Conservation (phyloP, 352 stramenopile genomes). For the Hyaloperonospora brassicae region DNA sequence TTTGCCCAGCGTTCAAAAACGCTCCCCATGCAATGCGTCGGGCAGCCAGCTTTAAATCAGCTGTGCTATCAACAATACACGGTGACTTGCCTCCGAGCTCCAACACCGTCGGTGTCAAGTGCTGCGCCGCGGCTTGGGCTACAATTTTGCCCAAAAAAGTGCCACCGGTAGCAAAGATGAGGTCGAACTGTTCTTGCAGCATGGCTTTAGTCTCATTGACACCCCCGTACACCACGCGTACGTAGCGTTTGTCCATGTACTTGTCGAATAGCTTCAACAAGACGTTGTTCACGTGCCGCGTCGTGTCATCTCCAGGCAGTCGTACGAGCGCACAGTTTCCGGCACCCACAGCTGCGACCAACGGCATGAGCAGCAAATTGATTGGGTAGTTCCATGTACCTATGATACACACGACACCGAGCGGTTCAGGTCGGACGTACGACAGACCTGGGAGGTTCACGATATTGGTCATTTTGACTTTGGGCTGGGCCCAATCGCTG, state of each 20-base stretch:
- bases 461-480: conserved; percentile 43
- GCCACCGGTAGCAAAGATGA: conserved; percentile 80
- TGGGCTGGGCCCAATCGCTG: conserved; percentile 51
- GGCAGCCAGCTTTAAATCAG: conserved; percentile 48
- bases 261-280: conserved; percentile 57
- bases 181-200: conserved; percentile 66
- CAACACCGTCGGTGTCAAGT: conserved; percentile 91
- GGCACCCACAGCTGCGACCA: conserved; percentile 72
- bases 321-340: conserved; percentile 93
- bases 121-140: conserved; percentile 82
- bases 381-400: conserved; percentile 91
- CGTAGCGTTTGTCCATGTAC: conserved; percentile 66
- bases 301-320: conserved; percentile 82
- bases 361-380: conserved; percentile 60
- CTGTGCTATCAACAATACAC: conserved; percentile 68
- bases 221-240: conserved; percentile 80
- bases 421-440: conserved; percentile 61
- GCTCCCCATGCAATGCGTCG: conserved; percentile 82
- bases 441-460: conserved; percentile 46
- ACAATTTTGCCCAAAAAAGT: conserved; percentile 86
- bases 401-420: conserved; percentile 86
- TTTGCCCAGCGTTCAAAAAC: conserved; percentile 89
- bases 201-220: conserved; percentile 78
- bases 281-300: conserved; percentile 43
- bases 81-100: conserved; percentile 93